Evolutionary conservation across 2,329 filamentous ascomycete genomes (phyloP).

Genomic region (Erysiphe pulchra): DNA sequence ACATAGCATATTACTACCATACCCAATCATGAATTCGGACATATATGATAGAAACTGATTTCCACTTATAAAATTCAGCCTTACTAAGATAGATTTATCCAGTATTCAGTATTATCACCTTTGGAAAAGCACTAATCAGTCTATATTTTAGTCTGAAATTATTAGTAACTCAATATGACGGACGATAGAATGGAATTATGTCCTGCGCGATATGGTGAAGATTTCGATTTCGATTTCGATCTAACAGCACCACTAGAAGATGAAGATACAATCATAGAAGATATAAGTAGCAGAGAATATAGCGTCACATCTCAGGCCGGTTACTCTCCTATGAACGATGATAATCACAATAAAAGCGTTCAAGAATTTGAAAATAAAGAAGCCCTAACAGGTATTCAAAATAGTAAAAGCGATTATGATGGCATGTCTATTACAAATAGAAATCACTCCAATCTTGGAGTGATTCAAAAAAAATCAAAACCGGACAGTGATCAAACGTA

Average conservation of each 20-base stretch:
- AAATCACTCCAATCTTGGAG: not conserved
- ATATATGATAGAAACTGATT: too few relatives aligned
- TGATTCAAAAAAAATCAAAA: not conserved
- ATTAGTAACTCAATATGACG: slow-evolving; percentile 6
- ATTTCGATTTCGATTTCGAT: slow-evolving; percentile 29
- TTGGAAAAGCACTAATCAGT: too few relatives aligned
- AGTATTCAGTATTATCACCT: too few relatives aligned
- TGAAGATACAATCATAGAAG: slow-evolving; percentile 30
- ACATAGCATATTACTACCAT: too few relatives aligned
- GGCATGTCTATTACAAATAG: slow-evolving; percentile 4
- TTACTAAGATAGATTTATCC: too few relatives aligned
- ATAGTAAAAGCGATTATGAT: slow-evolving; percentile 7
- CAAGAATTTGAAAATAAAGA: slow-evolving; percentile 13
- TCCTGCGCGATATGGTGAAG: slow-evolving; percentile 18
- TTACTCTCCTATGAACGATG: slow-evolving; percentile 20
- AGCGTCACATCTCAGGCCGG: slow-evolving; percentile 14
- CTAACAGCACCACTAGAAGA: slow-evolving; percentile 18
- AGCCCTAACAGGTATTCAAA: slow-evolving; percentile 7
- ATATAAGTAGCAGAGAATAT: slow-evolving; percentile 17
- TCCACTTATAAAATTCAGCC: too few relatives aligned
- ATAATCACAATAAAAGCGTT: slow-evolving; percentile 6
- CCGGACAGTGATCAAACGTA: not conserved
- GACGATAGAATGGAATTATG: slow-evolving; percentile 29
- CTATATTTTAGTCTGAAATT: too few relatives aligned
- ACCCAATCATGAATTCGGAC: too few relatives aligned